These are phyloP conservation scores for Ascoidea tarda DNA, from an alignment of 805 yeast species.

Conservation along the genomic window DNA sequence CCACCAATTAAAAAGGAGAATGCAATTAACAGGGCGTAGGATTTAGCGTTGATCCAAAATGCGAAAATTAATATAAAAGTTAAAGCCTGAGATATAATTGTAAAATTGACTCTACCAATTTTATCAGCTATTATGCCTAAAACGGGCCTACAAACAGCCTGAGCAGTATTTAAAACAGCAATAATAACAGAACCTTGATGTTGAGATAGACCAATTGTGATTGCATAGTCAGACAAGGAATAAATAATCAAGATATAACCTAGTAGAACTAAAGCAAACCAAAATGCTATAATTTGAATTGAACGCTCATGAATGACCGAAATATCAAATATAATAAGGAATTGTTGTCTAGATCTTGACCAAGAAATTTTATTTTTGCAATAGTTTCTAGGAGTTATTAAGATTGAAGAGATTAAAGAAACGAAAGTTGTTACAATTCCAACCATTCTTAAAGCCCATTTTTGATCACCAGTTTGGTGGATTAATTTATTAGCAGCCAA, in stretches of 20 bases:
- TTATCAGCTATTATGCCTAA: slow-evolving; percentile 32
- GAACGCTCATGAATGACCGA: slow-evolving; percentile 19
- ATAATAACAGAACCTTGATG: slow-evolving; percentile 31
- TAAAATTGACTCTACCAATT: slow-evolving; percentile 32
- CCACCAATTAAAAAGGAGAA: slow-evolving; percentile 30
- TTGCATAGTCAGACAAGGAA: slow-evolving; percentile 32
- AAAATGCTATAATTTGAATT: slow-evolving; percentile 21
- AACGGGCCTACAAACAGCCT: slow-evolving; percentile 33
- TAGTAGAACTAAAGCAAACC: slow-evolving; percentile 24
- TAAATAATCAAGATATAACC: slow-evolving; percentile 31
- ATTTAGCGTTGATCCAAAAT: slow-evolving; percentile 34
- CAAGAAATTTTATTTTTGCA: slow-evolving; percentile 15
- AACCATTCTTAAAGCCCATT: slow-evolving; percentile 9
- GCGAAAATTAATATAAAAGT: slow-evolving; percentile 21
- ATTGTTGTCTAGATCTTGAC: slow-evolving; percentile 13
- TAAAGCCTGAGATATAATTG: slow-evolving; percentile 17
- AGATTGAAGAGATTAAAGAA: slow-evolving; percentile 2
- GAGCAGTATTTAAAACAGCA: slow-evolving; percentile 31
- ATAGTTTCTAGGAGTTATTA: slow-evolving; percentile 16
- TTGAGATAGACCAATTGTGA: slow-evolving; percentile 29
- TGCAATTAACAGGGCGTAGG: slow-evolving; percentile 24
- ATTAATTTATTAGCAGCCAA: slow-evolving; percentile 16
- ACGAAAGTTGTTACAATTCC: slow-evolving; percentile 4
- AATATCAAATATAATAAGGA: slow-evolving; percentile 22
- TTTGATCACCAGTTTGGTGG: slow-evolving; percentile 10